These are phyloP conservation scores for Penicillium antarcticum DNA, from an alignment of 495 filamentous ascomycete genomes.

Conservation along the genomic window DNA sequence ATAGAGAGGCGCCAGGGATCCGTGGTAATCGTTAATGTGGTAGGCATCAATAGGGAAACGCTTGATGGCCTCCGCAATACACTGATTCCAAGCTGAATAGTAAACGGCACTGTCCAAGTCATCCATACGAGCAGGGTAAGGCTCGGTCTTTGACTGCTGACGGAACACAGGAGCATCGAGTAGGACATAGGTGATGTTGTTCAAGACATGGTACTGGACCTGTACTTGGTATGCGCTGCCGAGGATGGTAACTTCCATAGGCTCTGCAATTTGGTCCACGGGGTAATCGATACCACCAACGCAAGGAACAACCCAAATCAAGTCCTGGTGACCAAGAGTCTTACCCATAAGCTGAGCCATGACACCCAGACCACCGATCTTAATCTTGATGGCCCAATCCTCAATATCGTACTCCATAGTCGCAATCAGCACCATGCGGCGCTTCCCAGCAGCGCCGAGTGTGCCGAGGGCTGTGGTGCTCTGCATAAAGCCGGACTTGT, in stretches of 20 bases:
- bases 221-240: slow-evolving; percentile 60
- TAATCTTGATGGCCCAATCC: slow-evolving; percentile 70
- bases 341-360: slow-evolving; percentile 71
- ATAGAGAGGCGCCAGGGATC: slow-evolving; percentile 67
- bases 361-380: slow-evolving; percentile 70
- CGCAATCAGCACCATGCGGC: slow-evolving; percentile 60
- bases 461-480: slow-evolving; percentile 41
- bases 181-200: slow-evolving; percentile 71
- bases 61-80: slow-evolving; percentile 60
- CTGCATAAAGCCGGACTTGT: slow-evolving; percentile 44
- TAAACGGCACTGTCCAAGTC: slow-evolving; percentile 68
- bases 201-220: slow-evolving; percentile 62
- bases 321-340: slow-evolving; percentile 61
- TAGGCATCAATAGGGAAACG: slow-evolving; percentile 67
- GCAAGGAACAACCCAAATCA: slow-evolving; percentile 72
- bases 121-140: slow-evolving; percentile 71
- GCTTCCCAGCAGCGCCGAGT: slow-evolving; percentile 26
- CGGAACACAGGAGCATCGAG: slow-evolving; percentile 70
- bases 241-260: slow-evolving; percentile 62
- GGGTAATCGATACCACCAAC: slow-evolving; percentile 69
- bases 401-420: slow-evolving; percentile 76
- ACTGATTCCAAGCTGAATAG: slow-evolving; percentile 73
- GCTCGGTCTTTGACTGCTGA: slow-evolving; percentile 64
- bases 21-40: slow-evolving; percentile 81
- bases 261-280: slow-evolving; percentile 53